Evolutionary conservation across 768 basidiomycete genomes (phyloP), one percentile per base, ranked within the genome.

Genomic region (Lentinus tigrinus): DNA sequence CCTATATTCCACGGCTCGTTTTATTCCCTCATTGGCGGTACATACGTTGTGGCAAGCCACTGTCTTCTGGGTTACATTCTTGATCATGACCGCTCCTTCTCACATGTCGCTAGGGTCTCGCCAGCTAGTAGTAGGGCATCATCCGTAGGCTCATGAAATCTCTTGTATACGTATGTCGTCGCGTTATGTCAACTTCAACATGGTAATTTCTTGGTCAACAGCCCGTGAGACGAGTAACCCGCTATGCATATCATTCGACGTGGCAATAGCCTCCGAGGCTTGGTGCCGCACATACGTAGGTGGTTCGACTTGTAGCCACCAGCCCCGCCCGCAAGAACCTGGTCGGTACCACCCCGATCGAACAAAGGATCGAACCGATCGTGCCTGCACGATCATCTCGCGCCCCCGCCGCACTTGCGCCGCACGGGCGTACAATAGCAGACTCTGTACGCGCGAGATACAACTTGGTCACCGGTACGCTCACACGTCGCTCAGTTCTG

Each of bases 91-190:
- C 58, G 58, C 53, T 37, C 58, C 44, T 19, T 52, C 42, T 49
- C 55, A 36, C 59, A 60, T 60, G 36, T 47, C 37, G 55, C 54
- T 57, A 48, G 51, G 47, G 51, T 40, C 53, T 53, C 51, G 39
- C 38, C 49, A 47, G 51, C 19, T 52, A 47, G 55, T 31, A 6
- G 31, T 6, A 31, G 31, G 6, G 11, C 36, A 26, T 49, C 53
- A 16, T 23, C 49, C 3, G 28, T 21, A 27, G 51, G 51, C 51
- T 52, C 39, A 42, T 31, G 51, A 56, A 42, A 40, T 38, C 11
- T 61, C 52, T 56, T 61, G 60, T 61, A 61, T 61, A 61, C 60
- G 44, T 61, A 61, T 49, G 60, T 61, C 54, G 58, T 36, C 42
- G 37, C 39, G 28, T 23, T 54, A 50, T 43, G 51, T 37, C 8